Evolutionary conservation across 441 rosid species (phyloP).

Genomic region (Populus tomentosa): DNA sequence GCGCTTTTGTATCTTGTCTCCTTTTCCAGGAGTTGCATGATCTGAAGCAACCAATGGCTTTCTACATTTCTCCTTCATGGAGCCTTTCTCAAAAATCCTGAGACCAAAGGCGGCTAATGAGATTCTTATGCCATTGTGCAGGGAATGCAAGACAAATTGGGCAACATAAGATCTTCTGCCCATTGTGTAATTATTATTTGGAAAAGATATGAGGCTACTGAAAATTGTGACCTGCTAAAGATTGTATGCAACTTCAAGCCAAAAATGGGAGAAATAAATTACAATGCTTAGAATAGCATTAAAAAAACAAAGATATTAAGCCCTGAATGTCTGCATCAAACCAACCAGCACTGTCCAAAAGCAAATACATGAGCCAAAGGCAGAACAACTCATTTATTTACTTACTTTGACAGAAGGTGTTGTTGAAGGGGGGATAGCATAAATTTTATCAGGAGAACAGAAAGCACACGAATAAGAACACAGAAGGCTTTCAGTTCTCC

Average conservation of each 20-base stretch:
- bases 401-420: background rate
- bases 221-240: background rate
- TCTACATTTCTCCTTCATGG: constrained; percentile 35
- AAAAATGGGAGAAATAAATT: background rate
- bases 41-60: constrained; percentile 35
- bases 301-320: background rate
- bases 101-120: constrained; percentile 10
- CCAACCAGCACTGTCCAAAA: background rate
- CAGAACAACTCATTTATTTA: background rate
- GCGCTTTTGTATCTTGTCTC: constrained; percentile 48
- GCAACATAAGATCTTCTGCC: background rate
- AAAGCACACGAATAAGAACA: background rate
- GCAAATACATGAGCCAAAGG: background rate
- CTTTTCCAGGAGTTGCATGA: constrained; percentile 44
- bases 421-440: background rate
- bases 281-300: background rate
- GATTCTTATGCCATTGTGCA: constrained; percentile 2
- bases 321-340: background rate
- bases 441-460: background rate
- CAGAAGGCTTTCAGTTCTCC: background rate
- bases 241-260: background rate
- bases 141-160: background rate
- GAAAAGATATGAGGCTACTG: background rate
- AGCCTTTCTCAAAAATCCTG: constrained; percentile 18
- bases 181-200: background rate